Evolutionary conservation across 2,329 filamentous ascomycete species (phyloP).

Genomic region (Colletotrichum spinosum): DNA sequence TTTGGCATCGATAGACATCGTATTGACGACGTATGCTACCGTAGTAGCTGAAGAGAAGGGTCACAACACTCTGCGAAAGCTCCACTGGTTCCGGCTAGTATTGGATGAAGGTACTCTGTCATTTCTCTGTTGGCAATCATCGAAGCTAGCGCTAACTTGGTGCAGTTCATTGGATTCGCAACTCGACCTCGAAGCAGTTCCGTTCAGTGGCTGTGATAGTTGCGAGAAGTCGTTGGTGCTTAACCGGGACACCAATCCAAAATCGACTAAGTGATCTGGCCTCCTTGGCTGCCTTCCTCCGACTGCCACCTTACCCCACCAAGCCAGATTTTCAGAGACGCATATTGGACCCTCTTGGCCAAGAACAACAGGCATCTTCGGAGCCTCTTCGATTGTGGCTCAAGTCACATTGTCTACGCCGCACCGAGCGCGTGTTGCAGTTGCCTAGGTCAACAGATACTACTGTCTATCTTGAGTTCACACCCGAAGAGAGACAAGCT

Average conservation of each 20-base stretch:
- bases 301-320: not conserved
- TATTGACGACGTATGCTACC: conserved; percentile 1
- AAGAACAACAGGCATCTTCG: not conserved
- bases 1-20: not conserved
- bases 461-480: not conserved
- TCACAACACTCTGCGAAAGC: not conserved
- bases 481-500: not conserved
- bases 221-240: not conserved
- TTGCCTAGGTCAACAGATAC: not conserved
- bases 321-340: not conserved
- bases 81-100: not conserved
- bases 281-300: not conserved
- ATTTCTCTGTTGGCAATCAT: not conserved
- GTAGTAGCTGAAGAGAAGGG: not conserved
- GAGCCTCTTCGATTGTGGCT: not conserved
- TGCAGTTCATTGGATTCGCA: not conserved
- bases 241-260: not conserved
- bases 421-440: not conserved
- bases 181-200: not conserved
- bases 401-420: not conserved
- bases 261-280: not conserved
- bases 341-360: not conserved
- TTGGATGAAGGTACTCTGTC: not conserved
- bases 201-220: not conserved
- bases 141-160: not conserved